phyloP scores from a whole-genome alignment of 805 yeast genomes.

The Lipomyces orientalis region DNA sequence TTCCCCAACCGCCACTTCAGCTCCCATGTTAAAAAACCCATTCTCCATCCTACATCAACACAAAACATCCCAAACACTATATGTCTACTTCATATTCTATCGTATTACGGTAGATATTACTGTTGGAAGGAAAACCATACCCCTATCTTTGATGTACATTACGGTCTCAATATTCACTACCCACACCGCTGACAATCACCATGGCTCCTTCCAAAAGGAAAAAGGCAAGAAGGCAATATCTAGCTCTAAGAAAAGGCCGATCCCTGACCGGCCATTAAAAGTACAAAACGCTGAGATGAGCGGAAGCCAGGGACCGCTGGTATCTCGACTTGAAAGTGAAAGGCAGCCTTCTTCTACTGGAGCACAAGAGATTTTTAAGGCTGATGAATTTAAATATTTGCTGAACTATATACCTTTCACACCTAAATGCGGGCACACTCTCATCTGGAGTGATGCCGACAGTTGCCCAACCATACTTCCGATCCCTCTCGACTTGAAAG shows the following conservation, averaged over 20 bases:
- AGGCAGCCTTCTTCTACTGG: constrained; percentile 1
- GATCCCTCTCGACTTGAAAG: too few species aligned
- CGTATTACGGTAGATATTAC: too few species aligned
- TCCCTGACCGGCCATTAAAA: neutral
- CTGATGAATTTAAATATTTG: too few species aligned
- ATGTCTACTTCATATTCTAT: too few species aligned
- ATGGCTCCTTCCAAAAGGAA: neutral
- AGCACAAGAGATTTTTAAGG: neutral
- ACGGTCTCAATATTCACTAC: too few species aligned
- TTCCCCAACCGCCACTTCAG: too few species aligned
- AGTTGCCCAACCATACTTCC: neutral
- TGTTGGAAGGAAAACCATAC: too few species aligned
- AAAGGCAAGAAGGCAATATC: too few species aligned
- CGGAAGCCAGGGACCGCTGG: neutral
- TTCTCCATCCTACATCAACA: too few species aligned
- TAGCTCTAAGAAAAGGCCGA: neutral
- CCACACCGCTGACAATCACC: neutral
- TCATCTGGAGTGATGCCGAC: constrained; percentile 8
- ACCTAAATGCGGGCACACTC: constrained; percentile 3
- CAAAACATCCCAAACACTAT: too few species aligned
- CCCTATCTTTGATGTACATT: too few species aligned
- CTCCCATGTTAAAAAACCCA: too few species aligned
- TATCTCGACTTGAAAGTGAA: neutral
- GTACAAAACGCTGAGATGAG: neutral
- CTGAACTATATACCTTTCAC: neutral